These are phyloP conservation scores for Penicillium dipodomyicola DNA, from an alignment of 495 filamentous ascomycete species.

Conservation along the genomic window DNA sequence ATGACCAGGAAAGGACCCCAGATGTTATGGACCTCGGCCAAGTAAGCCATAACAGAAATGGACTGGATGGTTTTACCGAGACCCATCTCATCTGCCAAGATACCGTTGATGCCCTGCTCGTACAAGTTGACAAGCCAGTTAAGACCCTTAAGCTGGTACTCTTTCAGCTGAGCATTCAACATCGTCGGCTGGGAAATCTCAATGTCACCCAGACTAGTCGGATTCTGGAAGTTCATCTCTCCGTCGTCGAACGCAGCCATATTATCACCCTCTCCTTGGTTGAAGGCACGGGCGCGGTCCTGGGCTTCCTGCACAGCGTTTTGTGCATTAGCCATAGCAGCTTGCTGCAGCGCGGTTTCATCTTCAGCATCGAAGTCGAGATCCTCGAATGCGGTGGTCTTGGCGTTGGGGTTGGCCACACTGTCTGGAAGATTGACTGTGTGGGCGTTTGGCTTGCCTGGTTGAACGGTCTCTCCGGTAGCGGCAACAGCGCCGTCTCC, in stretches of 20 bases:
- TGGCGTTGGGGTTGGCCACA: slow-evolving; percentile 55
- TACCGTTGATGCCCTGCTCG: slow-evolving; percentile 99
- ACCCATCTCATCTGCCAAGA: slow-evolving; percentile 98
- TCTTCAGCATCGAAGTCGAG: slow-evolving; percentile 96
- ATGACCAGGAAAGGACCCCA: slow-evolving; percentile 99
- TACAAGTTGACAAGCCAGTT: slow-evolving; percentile 99
- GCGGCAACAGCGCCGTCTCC: slow-evolving; percentile 68
- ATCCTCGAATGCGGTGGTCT: slow-evolving; percentile 89
- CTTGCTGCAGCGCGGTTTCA: slow-evolving; percentile 73
- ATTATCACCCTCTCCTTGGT: slow-evolving; percentile 47
- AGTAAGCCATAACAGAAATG: slow-evolving; percentile 98
- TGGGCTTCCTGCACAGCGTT: slow-evolving; percentile 94
- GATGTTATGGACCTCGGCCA: slow-evolving; percentile 94
- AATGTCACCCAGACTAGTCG: slow-evolving; percentile 87
- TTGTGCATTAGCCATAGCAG: slow-evolving; percentile 93
- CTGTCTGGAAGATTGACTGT: slow-evolving; percentile 58
- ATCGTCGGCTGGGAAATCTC: slow-evolving; percentile 94
- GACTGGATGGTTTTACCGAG: slow-evolving; percentile 98
- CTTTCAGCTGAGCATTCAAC: slow-evolving; percentile 89
- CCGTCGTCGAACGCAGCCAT: slow-evolving; percentile 64
- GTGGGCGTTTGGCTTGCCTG: slow-evolving; percentile 45
- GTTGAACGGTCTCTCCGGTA: slow-evolving; percentile 43
- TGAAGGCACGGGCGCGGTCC: slow-evolving; percentile 87
- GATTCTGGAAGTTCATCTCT: slow-evolving; percentile 99
- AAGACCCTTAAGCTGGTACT: slow-evolving; percentile 97